Conservation (phyloP, 495 filamentous ascomycete genomes). For the Lasiosphaeria ovina region DNA sequence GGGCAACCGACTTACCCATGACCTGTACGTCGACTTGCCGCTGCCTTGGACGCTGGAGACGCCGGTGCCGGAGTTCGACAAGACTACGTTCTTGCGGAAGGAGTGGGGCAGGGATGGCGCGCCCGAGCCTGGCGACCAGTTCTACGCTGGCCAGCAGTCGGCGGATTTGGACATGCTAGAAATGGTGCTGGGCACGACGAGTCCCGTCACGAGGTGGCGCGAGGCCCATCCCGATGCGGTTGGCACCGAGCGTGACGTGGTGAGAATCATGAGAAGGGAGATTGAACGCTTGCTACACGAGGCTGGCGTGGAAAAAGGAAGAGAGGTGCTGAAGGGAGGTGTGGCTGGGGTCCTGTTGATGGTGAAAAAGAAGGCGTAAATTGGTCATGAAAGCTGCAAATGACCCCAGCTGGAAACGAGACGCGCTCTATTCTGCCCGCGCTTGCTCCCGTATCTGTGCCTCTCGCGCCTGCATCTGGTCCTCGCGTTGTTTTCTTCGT, state of each 20-base stretch:
- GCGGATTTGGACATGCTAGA: slow-evolving; percentile 25
- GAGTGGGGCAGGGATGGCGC: too few species aligned
- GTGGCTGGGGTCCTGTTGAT: slow-evolving; percentile 12
- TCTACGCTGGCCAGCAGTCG: slow-evolving; percentile 24
- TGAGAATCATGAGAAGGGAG: slow-evolving; percentile 14
- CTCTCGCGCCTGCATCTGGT: too few species aligned
- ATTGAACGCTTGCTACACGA: slow-evolving; percentile 16
- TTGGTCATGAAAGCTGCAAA: too few species aligned
- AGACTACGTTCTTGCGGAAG: slow-evolving; percentile 37
- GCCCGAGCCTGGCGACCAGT: slow-evolving; percentile 2
- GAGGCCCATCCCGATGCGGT: slow-evolving; percentile 39
- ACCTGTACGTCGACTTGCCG: slow-evolving; percentile 42
- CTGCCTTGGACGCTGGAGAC: slow-evolving; percentile 50
- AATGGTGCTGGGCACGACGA: slow-evolving; percentile 37
- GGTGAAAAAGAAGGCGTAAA: slow-evolving; percentile 17
- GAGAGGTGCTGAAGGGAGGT: slow-evolving; percentile 7
- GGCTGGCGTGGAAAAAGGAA: slow-evolving; percentile 14
- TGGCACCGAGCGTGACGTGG: slow-evolving; percentile 24
- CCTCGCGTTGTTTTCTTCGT: too few species aligned
- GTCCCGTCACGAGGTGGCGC: slow-evolving; percentile 49
- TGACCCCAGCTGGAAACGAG: too few species aligned
- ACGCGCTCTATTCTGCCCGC: too few species aligned
- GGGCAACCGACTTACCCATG: slow-evolving; percentile 37
- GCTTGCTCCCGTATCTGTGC: too few species aligned
- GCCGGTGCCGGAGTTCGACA: slow-evolving; percentile 40